Evolutionary conservation across 164 flowering plant species (phyloP), one percentile per base, ranked within the genome.

Genomic region (Houttuynia cordata): DNA sequence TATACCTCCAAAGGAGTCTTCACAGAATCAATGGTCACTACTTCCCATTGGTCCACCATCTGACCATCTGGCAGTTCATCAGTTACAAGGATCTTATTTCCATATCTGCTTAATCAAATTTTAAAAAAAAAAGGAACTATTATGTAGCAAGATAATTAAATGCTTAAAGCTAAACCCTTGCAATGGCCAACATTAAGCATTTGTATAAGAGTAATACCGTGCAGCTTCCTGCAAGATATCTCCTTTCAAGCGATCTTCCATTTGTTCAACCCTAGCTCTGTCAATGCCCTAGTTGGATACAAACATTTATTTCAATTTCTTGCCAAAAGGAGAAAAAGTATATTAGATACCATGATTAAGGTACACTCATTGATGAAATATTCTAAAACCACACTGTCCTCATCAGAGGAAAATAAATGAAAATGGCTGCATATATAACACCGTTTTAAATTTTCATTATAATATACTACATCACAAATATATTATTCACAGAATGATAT

Each of bases 1-100:
- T 4, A 61, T 75, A 88, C 98, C 91, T 91, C 89, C 56, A 91
- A 69, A 10, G 96, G 95, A 42, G 98, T 85, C 78, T 83, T 88
- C 57, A 91, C 81, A 61, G 88, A 91, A 72, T 82, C 87, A 59
- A 58, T 61, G 37, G 85, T 79, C 55, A 91, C 95, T 37, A 87
- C 83, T 78, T 91, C 98, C 98, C 98, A 91, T 69, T 91, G 98
- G 77, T 91, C 98, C 71, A 91, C 98, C 98, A 91, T 91, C 72
- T 91, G 96, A 70, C 96, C 95, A 78, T 88, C 95, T 63, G 91
- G 96, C 71, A 91, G 80, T 75, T 91, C 98, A 80, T 91, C 98
- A 75, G 98, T 91, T 65, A 91, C 98, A 76, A 91, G 98, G 86
- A 91, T 83, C 83, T 91, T 91, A 83, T 91, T 85, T 73, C 92